Conservation (phyloP, 2,329 filamentous ascomycete species). For the Xylariaceae sp. region DNA sequence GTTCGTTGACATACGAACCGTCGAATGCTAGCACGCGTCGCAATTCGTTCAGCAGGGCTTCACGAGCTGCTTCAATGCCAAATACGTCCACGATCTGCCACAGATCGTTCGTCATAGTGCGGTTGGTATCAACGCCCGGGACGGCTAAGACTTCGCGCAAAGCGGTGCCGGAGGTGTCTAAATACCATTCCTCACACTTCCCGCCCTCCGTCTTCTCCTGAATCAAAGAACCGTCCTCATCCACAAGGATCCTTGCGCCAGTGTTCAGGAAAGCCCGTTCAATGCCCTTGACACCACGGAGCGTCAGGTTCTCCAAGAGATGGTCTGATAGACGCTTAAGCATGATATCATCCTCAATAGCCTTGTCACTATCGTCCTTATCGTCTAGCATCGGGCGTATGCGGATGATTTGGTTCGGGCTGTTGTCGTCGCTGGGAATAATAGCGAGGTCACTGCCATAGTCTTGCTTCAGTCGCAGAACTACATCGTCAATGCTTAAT, state of each 20-base stretch:
- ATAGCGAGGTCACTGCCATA: slow-evolving; percentile 83
- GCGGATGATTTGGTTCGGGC: slow-evolving; percentile 89
- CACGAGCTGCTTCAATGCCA: slow-evolving; percentile 90
- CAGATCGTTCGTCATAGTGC: slow-evolving; percentile 93
- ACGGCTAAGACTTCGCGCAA: slow-evolving; percentile 80
- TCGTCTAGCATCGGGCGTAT: slow-evolving; percentile 74
- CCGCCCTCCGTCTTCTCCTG: slow-evolving; percentile 72
- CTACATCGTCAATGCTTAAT: slow-evolving; percentile 86
- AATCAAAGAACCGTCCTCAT: slow-evolving; percentile 66
- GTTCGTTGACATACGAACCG: slow-evolving; percentile 98
- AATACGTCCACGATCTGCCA: slow-evolving; percentile 93
- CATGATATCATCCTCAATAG: slow-evolving; percentile 82
- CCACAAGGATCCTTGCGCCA: slow-evolving; percentile 63
- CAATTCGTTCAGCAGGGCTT: slow-evolving; percentile 81
- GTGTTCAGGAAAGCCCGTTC: slow-evolving; percentile 91
- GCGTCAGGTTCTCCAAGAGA: slow-evolving; percentile 82
- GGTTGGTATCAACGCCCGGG: slow-evolving; percentile 78
- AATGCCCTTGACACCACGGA: slow-evolving; percentile 85
- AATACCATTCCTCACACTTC: slow-evolving; percentile 85
- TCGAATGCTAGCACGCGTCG: slow-evolving; percentile 94
- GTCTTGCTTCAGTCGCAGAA: slow-evolving; percentile 80
- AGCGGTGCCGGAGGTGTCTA: slow-evolving; percentile 90
- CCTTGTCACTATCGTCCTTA: slow-evolving; percentile 61
- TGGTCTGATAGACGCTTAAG: slow-evolving; percentile 89
- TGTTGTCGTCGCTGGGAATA: slow-evolving; percentile 97